These are phyloP conservation scores for Fusarium miscanthi DNA, from an alignment of 2,329 filamentous ascomycete genomes.

Conservation along the genomic window DNA sequence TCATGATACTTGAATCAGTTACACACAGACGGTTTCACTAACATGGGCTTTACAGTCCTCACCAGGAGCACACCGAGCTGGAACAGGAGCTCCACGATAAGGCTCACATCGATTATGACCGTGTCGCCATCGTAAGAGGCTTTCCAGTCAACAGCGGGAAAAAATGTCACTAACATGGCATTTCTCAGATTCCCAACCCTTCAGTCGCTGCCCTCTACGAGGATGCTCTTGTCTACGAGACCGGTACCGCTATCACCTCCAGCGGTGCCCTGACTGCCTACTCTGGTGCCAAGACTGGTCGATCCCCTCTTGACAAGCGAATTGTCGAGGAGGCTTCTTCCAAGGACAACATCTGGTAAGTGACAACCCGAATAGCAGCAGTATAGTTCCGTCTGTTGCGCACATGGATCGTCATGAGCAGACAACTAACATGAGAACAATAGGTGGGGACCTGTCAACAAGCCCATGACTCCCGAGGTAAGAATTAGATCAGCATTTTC, in stretches of 20 bases:
- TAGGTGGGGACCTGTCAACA: constrained; percentile 97
- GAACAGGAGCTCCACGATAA: constrained; percentile 97
- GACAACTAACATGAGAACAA: constrained; percentile 46
- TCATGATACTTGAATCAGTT: constrained; percentile 22
- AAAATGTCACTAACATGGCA: constrained; percentile 18
- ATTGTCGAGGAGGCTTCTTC: constrained; percentile 93
- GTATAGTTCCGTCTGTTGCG: constrained; percentile 21
- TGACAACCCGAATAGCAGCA: constrained; percentile 24
- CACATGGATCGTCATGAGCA: constrained; percentile 31
- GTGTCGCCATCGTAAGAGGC: constrained; percentile 90
- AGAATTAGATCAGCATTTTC: constrained; percentile 31
- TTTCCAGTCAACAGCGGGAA: not conserved
- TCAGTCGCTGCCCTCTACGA: constrained; percentile 97
- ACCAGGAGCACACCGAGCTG: constrained; percentile 91
- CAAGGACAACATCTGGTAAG: constrained; percentile 88
- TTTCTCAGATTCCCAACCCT: constrained; percentile 79
- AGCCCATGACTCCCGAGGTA: constrained; percentile 97
- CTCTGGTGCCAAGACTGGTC: constrained; percentile 97
- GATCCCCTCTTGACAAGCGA: constrained; percentile 96
- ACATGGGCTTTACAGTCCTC: constrained; percentile 67
- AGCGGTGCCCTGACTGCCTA: constrained; percentile 95
- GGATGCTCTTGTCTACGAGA: constrained; percentile 98
- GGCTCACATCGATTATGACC: constrained; percentile 99
- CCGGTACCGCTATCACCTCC: constrained; percentile 95
- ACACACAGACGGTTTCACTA: constrained; percentile 37